Evolutionary conservation across 202 grass and related monocot species (phyloP).

Genomic region (Zoysia matrella): DNA sequence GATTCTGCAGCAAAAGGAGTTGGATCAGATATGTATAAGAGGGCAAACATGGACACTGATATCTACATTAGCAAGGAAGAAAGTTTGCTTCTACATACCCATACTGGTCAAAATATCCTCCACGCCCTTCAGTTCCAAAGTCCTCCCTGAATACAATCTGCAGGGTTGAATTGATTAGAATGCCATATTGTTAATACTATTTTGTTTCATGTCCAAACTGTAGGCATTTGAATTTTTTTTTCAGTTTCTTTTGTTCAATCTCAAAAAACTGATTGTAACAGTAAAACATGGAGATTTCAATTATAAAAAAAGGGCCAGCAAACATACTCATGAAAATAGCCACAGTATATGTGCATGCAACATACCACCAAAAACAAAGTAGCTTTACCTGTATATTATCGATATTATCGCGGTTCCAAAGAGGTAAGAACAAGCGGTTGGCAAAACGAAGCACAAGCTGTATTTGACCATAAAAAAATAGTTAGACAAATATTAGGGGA

Average conservation of each 20-base stretch:
- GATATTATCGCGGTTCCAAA: slow-evolving; percentile 99
- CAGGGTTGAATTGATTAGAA: slow-evolving; percentile 40
- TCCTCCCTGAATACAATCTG: slow-evolving; percentile 99
- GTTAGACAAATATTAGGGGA: slow-evolving; percentile 19
- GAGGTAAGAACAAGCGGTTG: slow-evolving; percentile 90
- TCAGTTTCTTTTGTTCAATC: background rate
- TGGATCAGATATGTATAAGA: slow-evolving; percentile 38
- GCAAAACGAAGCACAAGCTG: slow-evolving; percentile 99
- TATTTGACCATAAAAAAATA: slow-evolving; percentile 40
- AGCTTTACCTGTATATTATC: slow-evolving; percentile 93
- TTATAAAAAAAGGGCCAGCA: slow-evolving; percentile 7
- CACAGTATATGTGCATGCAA: slow-evolving; percentile 13
- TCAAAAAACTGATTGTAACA: background rate
- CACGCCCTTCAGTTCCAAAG: slow-evolving; percentile 99
- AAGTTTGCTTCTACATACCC: slow-evolving; percentile 57
- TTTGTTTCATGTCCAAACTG: slow-evolving; percentile 11
- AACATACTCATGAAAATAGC: slow-evolving; percentile 12
- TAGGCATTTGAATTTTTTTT: background rate
- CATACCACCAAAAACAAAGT: slow-evolving; percentile 13
- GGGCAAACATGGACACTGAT: too few relatives aligned
- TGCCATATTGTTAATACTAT: slow-evolving; percentile 18
- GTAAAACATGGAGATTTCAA: background rate
- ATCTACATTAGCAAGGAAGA: background rate
- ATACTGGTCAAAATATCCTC: slow-evolving; percentile 99
- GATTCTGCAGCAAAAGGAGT: slow-evolving; percentile 80